Evolutionary conservation across 1,284 basidiomycete species (phyloP).

Genomic region (Cryptococcus sp.): DNA sequence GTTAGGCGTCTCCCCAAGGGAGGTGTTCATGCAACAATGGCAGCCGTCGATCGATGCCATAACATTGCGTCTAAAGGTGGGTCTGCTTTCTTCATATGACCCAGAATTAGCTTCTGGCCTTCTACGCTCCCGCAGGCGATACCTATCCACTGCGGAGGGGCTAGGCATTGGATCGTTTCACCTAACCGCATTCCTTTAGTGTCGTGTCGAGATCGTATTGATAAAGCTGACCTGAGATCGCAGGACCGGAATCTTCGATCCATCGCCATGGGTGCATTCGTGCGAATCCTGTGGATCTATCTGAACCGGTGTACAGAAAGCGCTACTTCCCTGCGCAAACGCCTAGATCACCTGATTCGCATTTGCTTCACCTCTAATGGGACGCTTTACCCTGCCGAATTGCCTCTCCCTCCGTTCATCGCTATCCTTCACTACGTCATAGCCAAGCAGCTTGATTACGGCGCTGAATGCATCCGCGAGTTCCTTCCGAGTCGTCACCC

Average conservation of each 20-base stretch:
- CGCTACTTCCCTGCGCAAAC: conserved; percentile 71
- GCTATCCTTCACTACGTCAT: conserved; percentile 81
- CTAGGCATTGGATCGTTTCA: no score
- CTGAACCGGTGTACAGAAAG: conserved; percentile 88
- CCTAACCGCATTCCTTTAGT: no score
- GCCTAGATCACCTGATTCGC: conserved; percentile 75
- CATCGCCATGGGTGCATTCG: conserved; percentile 75
- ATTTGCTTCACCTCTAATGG: conserved; percentile 75
- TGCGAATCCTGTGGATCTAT: conserved; percentile 90
- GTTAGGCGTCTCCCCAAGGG: conserved; percentile 83
- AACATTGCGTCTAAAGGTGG: conserved; percentile 76
- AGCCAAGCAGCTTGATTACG: conserved; percentile 82
- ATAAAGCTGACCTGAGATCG: not conserved
- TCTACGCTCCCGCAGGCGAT: no score
- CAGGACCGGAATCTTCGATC: conserved; percentile 78
- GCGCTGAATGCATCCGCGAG: conserved; percentile 76
- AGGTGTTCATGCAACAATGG: conserved; percentile 84
- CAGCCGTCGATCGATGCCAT: conserved; percentile 68
- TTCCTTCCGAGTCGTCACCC: conserved; percentile 68
- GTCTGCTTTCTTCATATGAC: conserved; percentile 9
- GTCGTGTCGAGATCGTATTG: not conserved
- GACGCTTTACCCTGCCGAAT: conserved; percentile 68
- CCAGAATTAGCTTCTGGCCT: no score
- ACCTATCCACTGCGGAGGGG: no score
- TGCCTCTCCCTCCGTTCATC: conserved; percentile 73